phyloP scores from a whole-genome alignment of 768 basidiomycete genomes.

The Leccinum uliginosum region DNA sequence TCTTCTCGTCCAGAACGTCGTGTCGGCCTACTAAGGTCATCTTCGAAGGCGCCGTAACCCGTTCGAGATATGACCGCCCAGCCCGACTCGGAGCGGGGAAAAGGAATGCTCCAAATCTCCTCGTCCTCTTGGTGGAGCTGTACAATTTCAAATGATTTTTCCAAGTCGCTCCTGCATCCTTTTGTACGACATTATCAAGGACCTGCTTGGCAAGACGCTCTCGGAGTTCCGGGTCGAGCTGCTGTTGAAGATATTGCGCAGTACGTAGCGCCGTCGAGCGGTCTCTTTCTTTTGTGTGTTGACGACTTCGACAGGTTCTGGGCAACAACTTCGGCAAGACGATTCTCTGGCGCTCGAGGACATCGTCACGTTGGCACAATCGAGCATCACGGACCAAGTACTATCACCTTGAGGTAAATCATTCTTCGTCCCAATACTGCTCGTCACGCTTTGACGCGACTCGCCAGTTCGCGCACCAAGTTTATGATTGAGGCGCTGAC shows the following conservation, averaged over 20 bases:
- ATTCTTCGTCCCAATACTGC: neutral
- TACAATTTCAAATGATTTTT: too few relatives aligned
- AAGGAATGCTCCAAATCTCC: conserved; percentile 87
- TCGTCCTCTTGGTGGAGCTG: conserved; percentile 83
- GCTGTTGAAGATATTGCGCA: conserved; percentile 77
- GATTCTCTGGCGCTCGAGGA: conserved; percentile 91
- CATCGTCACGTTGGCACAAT: conserved; percentile 79
- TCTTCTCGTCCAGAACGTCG: conserved; percentile 60
- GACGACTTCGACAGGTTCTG: conserved; percentile 62
- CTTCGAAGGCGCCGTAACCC: conserved; percentile 31
- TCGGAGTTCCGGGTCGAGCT: conserved; percentile 83
- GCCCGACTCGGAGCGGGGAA: conserved; percentile 53
- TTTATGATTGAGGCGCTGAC: conserved; percentile 95
- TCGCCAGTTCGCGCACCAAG: conserved; percentile 72
- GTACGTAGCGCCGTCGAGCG: conserved; percentile 38
- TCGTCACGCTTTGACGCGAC: neutral
- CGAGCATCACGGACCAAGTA: conserved; percentile 54
- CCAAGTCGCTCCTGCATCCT: conserved; percentile 83
- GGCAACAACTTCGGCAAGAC: conserved; percentile 84
- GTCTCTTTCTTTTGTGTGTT: neutral
- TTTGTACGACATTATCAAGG: conserved; percentile 86
- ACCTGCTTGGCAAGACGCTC: conserved; percentile 59
- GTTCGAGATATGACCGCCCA: conserved; percentile 15
- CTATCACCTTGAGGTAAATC: conserved; percentile 47
- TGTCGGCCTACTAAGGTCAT: conserved; percentile 62